A percentile compares a stretch with the other conserved stretches of the same genome.
These are phyloP conservation scores for Coelastrella sp. DNA, from an alignment of 139 green algal genomes.

Conservation along the genomic window DNA sequence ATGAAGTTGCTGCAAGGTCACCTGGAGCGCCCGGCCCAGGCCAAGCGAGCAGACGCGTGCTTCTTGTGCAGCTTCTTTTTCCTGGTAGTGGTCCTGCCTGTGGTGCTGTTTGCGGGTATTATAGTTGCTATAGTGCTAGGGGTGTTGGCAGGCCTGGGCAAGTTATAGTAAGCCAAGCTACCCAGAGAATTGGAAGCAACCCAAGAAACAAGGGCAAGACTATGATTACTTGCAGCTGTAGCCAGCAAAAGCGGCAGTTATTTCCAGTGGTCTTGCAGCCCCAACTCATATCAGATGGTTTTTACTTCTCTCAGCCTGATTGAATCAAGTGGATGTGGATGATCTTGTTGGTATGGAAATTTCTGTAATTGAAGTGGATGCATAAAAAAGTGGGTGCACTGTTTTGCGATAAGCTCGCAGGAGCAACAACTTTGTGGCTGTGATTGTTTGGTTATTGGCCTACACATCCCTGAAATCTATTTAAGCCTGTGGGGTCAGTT, in stretches of 20 bases:
- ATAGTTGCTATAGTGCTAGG: slow-evolving; percentile 30
- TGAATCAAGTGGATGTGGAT: no score
- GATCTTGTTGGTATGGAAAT: no score
- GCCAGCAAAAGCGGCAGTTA: neutral
- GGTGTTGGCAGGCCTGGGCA: slow-evolving; percentile 34
- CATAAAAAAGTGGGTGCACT: no score
- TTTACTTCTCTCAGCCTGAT: no score
- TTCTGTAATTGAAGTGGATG: no score
- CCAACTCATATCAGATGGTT: no score
- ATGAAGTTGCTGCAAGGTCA: slow-evolving; percentile 62
- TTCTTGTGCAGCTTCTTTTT: slow-evolving; percentile 57
- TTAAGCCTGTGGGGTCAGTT: no score
- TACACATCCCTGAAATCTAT: neutral
- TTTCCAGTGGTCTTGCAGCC: no score
- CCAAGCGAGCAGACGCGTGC: slow-evolving; percentile 51
- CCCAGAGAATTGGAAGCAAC: neutral
- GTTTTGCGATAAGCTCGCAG: no score
- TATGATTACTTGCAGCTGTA: neutral
- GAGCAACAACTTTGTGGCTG: no score
- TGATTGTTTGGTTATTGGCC: neutral
- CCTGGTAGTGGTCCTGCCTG: slow-evolving; percentile 41
- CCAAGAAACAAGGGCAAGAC: neutral
- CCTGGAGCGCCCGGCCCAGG: slow-evolving; percentile 57
- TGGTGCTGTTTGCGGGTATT: neutral
- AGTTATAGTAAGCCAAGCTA: slow-evolving; percentile 10